Conservation (phyloP, 1,284 basidiomycete genomes). For the Puccinia hordei region DNA sequence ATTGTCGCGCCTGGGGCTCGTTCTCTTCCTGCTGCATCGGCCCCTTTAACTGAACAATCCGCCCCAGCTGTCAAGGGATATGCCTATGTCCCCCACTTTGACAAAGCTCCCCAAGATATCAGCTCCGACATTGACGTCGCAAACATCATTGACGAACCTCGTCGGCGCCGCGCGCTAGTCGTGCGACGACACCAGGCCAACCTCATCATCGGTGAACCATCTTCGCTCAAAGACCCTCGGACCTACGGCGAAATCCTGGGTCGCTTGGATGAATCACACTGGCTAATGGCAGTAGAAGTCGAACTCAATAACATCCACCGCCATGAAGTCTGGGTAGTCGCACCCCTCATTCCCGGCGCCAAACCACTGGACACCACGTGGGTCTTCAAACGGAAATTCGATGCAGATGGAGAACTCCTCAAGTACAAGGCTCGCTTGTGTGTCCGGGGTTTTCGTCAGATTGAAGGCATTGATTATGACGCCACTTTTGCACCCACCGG, state of each 20-base stretch:
- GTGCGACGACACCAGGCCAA: neutral
- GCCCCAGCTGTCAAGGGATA: neutral
- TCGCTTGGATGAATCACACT: neutral
- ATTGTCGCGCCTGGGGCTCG: neutral
- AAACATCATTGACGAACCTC: neutral
- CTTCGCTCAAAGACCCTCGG: neutral
- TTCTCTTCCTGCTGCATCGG: neutral
- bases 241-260: neutral
- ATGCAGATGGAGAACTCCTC: neutral
- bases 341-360: neutral
- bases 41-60: neutral
- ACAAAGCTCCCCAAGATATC: neutral
- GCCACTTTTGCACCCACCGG: neutral
- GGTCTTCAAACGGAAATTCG: slow-evolving; percentile 19
- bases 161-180: too few relatives aligned
- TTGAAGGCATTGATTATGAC: neutral
- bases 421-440: slow-evolving; percentile 15
- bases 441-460: neutral
- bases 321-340: neutral
- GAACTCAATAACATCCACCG: slow-evolving; percentile 7
- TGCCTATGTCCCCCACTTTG: neutral
- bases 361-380: neutral
- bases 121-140: neutral
- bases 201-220: neutral
- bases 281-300: neutral